Conservation (phyloP, 2,329 filamentous ascomycete genomes). For the Blumeriella jaapii region DNA sequence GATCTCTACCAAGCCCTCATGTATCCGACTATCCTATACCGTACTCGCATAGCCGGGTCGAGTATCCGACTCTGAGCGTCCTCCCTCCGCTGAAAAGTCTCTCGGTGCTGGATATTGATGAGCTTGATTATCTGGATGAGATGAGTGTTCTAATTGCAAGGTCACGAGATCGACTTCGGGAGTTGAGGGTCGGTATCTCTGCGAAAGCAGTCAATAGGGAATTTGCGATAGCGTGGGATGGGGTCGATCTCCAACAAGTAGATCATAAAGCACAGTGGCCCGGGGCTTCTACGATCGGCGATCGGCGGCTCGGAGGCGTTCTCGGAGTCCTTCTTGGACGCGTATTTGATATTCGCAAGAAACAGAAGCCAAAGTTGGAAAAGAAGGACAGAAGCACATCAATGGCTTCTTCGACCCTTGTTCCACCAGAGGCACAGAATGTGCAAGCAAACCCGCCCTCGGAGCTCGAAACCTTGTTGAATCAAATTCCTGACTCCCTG, state of each 20-base stretch:
- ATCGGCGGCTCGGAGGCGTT: conserved; percentile 54
- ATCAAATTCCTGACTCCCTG: conserved; percentile 10
- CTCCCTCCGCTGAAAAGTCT: conserved; percentile 64
- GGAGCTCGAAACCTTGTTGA: conserved; percentile 8
- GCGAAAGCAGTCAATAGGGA: conserved; percentile 33
- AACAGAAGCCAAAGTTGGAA: conserved; percentile 19
- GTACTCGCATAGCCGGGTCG: conserved; percentile 48
- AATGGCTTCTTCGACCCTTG: conserved; percentile 11
- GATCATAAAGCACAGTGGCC: conserved; percentile 47
- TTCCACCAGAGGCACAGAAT: conserved; percentile 8
- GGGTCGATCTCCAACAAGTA: conserved; percentile 48
- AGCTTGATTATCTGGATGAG: conserved; percentile 72
- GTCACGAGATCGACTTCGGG: conserved; percentile 53
- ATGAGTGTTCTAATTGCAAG: conserved; percentile 66
- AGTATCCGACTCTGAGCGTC: conserved; percentile 71
- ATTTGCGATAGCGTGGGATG: conserved; percentile 53
- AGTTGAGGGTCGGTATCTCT: conserved; percentile 65
- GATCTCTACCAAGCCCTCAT: conserved; percentile 16
- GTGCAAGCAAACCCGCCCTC: conserved; percentile 7
- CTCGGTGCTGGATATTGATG: conserved; percentile 71
- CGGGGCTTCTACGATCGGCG: conserved; percentile 44
- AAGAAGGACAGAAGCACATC: conserved; percentile 14
- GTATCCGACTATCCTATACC: conserved; percentile 22
- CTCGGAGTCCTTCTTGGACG: conserved; percentile 57
- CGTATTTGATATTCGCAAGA: conserved; percentile 46